Percentiles rank a stretch among this genome's conserved stretches.
Evolutionary conservation across 495 filamentous ascomycete genomes (phyloP).

Genomic region (Penicillium flavigenum): DNA sequence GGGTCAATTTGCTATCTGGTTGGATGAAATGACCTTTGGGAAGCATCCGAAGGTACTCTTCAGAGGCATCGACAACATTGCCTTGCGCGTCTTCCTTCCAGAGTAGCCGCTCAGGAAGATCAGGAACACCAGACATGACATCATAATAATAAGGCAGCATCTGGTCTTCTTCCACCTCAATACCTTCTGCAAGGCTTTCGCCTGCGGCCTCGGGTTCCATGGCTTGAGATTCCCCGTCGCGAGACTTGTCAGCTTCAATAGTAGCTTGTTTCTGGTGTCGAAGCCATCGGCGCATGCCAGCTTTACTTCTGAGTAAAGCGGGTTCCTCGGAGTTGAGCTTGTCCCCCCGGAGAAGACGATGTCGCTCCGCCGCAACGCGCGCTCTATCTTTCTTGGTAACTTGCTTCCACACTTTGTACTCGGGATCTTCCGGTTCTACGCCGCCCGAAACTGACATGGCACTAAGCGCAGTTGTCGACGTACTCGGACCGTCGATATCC

Average conservation of each 20-base stretch:
- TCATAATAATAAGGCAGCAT: conserved; percentile 93
- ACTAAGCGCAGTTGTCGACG: conserved; percentile 59
- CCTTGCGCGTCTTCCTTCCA: conserved; percentile 89
- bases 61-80: conserved; percentile 78
- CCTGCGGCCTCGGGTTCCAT: conserved; percentile 47
- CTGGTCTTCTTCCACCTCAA: conserved; percentile 78
- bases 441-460: conserved; percentile 43
- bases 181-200: conserved; percentile 86
- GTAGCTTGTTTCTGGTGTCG: conserved; percentile 66
- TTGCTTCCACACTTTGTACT: conserved; percentile 98
- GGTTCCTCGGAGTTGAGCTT: conserved; percentile 85
- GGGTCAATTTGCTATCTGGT: conserved; percentile 72
- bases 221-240: conserved; percentile 48
- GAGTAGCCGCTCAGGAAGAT: conserved; percentile 67
- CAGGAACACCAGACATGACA: conserved; percentile 78
- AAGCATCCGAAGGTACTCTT: conserved; percentile 74
- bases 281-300: conserved; percentile 78
- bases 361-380: conserved; percentile 71
- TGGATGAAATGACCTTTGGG: conserved; percentile 72
- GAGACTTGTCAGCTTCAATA: conserved; percentile 51
- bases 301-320: conserved; percentile 74
- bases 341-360: conserved; percentile 80
- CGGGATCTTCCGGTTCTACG: conserved; percentile 71
- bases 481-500: conserved; percentile 69
- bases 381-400: conserved; percentile 96